Evolutionary conservation across 768 basidiomycete species (phyloP), one percentile per base, ranked within the genome.

Genomic region (Suillus alpinus): DNA sequence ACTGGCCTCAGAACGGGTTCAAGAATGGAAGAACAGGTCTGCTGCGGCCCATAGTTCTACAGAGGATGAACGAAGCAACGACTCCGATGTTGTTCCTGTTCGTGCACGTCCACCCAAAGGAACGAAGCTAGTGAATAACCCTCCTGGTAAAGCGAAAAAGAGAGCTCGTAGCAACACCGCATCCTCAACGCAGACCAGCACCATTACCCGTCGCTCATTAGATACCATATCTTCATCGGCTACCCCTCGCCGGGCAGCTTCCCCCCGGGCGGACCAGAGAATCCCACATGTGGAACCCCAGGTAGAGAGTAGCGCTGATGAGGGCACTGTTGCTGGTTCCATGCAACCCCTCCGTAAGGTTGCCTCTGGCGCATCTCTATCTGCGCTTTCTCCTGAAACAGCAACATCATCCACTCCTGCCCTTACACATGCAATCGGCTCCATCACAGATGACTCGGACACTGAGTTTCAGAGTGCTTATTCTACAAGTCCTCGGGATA

Each of bases 381-480:
- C 66, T 23, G 69, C 72, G 5, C 66, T 69, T 32, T 63, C 69
- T 20, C 67, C 73, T 13, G 62, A 63, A 39, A 57, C 59, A 26
- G 63, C 65, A 23, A 64, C 63, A 14, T 73, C 78, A 6, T 72
- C 71, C 60, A 79, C 75, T 10, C 77, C 76, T 43, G 70, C 73
- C 31, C 65, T 76, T 61, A 71, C 77, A 0, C 68, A 71, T 2
- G 64, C 70, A 26, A 68, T 74, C 40, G 70, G 73, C 31, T 76
- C 73, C 31, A 74, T 81, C 36, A 84, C 88, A 8, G 89, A 91
- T 61, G 90, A 91, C 65, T 91, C 89, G 23, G 90, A 92, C 66
- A 88, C 88, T 31, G 92, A 94, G 67, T 94, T 93, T 72, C 91
- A 92, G 75, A 93, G 91, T 64, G 92, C 92, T 37, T 92, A 89